Base-by-base conservation (phyloP, 2,329 filamentous ascomycete genomes). In the Colletotrichum lini region DNA sequence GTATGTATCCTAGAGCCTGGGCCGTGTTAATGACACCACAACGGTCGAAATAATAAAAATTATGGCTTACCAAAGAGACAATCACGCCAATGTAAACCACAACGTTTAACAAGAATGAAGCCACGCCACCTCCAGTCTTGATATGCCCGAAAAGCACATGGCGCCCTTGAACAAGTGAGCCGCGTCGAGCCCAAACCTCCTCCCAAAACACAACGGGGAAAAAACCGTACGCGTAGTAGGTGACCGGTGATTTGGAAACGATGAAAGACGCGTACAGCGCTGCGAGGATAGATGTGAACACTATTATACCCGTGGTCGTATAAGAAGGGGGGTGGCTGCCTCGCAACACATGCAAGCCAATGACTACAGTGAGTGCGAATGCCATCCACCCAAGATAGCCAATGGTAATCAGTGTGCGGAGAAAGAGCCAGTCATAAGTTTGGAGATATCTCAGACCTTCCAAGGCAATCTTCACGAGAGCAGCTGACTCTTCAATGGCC, bases 151-250 rank as follows among this genome's bases (percentile, higher is more conserved):
- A 91, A 10, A 98, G 84, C 60, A 89, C 86, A 73, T 87, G 87
- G 62, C 88, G 86, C 3, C 95, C 95, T 73, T 91, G 87, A 7
- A 83, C 77, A 15, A 98, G 81, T 52, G 93, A 93, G 56, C 87
- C 86, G 67, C 95, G 89, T 38, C 93, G 90, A 3, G 94, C 93
- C 80, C 92, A 96, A 0, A 98, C 94, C 78, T 98, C 95, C 81
- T 98, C 96, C 96, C 96, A 99, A 83, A 99, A 98, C 68, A 94
- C 89, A 2, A 98, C 91, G 0, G 96, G 96, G 80, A 99, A 99
- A 76, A 97, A 89, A 0, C 92, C 93, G 79, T 99, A 99, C 2
- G 90, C 89, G 78, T 98, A 99, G 80, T 99, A 99, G 2, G 93
- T 92, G 68, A 86, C 79, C 0, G 96, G 93, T 2, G 95, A 98